Percentiles rank a stretch among this genome's conserved stretches.
These are phyloP conservation scores for Trypanosoma vivax DNA, from an alignment of 208 protist species.

Conservation along the genomic window DNA sequence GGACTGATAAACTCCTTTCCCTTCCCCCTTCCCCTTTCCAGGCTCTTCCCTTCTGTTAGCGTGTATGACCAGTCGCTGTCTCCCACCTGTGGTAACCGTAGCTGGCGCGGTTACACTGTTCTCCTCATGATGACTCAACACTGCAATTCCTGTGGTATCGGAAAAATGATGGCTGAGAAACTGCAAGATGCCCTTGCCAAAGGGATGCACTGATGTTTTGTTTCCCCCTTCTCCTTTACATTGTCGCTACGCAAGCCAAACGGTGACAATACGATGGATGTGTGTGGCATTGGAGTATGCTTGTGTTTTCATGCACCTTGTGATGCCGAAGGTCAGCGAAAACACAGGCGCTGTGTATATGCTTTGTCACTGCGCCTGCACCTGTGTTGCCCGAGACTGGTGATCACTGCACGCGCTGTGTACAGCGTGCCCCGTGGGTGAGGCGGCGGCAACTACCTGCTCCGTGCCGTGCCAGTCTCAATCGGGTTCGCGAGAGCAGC, in stretches of 20 bases:
- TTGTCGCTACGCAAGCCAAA: too few species aligned
- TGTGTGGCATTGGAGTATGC: background rate
- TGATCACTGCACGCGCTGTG: background rate
- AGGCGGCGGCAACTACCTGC: conserved; percentile 5
- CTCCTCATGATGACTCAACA: conserved; percentile 22
- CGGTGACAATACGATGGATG: too few species aligned
- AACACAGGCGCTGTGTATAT: conserved; percentile 20
- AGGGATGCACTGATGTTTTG: conserved; percentile 5
- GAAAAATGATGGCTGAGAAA: conserved; percentile 38
- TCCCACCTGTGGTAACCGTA: too few species aligned
- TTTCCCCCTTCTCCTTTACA: background rate
- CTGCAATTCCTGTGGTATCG: conserved; percentile 83
- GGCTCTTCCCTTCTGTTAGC: background rate
- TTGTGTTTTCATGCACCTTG: background rate
- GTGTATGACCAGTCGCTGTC: too few species aligned
- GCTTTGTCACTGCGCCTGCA: conserved; percentile 16
- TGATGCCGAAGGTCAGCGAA: conserved; percentile 8
- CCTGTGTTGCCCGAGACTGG: conserved; percentile 14
- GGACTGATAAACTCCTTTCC: conserved; percentile 8
- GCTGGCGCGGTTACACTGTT: too few species aligned
- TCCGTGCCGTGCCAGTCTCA: conserved; percentile 6
- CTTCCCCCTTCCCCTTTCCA: conserved; percentile 1
- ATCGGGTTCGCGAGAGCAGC: conserved; percentile 12
- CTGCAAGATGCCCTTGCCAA: conserved; percentile 36
- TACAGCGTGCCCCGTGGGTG: conserved; percentile 13